Evolutionary conservation across 768 basidiomycete genomes (phyloP).

Genomic region (Mycena indigotica): DNA sequence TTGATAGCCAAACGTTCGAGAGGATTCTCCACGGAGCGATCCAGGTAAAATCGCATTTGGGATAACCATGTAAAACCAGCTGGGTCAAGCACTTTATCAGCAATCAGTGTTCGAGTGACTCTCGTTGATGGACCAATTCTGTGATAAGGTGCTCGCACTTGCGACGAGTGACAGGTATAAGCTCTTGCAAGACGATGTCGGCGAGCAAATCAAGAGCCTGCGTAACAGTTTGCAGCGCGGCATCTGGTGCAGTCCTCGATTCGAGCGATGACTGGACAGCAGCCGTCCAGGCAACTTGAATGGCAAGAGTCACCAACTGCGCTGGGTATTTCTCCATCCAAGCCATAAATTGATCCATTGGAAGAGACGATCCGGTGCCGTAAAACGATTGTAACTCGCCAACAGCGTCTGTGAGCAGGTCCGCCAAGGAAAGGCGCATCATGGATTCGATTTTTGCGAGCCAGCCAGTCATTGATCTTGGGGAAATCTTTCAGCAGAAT

Average conservation of each 20-base stretch:
- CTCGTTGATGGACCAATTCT: conserved; percentile 96
- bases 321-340: conserved; percentile 97
- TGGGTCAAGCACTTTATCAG: conserved; percentile 61
- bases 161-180: conserved; percentile 86
- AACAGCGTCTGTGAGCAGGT: conserved; percentile 78
- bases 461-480: conserved; percentile 99
- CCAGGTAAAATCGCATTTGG: conserved; percentile 98
- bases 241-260: conserved; percentile 54
- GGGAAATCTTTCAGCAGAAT: conserved; percentile 90
- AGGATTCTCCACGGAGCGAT: conserved; percentile 68
- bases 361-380: conserved; percentile 59
- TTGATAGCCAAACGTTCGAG: conserved; percentile 79
- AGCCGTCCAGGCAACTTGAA: conserved; percentile 93
- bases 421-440: conserved; percentile 89
- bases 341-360: conserved; percentile 67
- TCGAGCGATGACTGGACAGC: conserved; percentile 77
- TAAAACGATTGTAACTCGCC: conserved; percentile 82
- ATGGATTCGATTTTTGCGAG: conserved; percentile 86
- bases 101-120: conserved; percentile 84
- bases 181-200: conserved; percentile 91
- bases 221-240: conserved; percentile 70
- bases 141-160: conserved; percentile 99
- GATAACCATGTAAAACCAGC: conserved; percentile 91
- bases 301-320: conserved; percentile 92
- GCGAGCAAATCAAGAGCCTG: conserved; percentile 94